These are phyloP conservation scores for Neoconidiobolus thromboides DNA, from an alignment of 371 early-diverging fungal genomes.

Conservation along the genomic window DNA sequence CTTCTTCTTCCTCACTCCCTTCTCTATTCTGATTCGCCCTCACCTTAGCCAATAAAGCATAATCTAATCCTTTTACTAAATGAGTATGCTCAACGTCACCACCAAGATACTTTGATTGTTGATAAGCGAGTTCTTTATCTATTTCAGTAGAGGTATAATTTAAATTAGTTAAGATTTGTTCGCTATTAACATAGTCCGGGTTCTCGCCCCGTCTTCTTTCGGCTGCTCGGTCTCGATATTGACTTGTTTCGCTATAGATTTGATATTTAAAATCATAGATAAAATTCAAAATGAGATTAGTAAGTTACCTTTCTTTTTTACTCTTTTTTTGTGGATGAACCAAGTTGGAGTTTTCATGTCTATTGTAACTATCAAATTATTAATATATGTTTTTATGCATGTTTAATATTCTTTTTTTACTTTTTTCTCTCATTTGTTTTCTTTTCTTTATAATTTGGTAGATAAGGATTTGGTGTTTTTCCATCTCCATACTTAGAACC, in stretches of 20 bases:
- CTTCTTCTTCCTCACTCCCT: constrained; percentile 10
- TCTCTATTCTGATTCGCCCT: constrained; percentile 19
- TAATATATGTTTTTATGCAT: neutral
- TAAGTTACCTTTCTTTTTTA: neutral
- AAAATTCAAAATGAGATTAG: neutral
- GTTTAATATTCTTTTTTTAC: neutral
- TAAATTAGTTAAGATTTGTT: constrained; percentile 20
- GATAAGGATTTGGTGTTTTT: neutral
- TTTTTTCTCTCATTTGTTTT: neutral
- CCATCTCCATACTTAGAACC: neutral
- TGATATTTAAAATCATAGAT: neutral
- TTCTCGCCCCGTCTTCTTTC: constrained; percentile 53
- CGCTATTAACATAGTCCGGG: constrained; percentile 29
- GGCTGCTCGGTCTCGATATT: constrained; percentile 75
- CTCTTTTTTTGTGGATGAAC: neutral
- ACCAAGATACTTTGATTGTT: constrained; percentile 63
- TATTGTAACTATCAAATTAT: neutral
- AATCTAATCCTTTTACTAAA: constrained; percentile 82
- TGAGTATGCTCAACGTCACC: constrained; percentile 76
- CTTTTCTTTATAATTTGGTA: neutral
- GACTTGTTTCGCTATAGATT: constrained; percentile 7
- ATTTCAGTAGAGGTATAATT: constrained; percentile 14
- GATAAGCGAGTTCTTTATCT: constrained; percentile 14
- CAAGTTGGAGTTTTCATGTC: neutral
- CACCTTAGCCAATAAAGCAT: constrained; percentile 45